A percentile compares a stretch with the other conserved stretches of the same genome.
phyloP scores from a whole-genome alignment of 2,329 filamentous ascomycete genomes.

The Blumeria hordei region DNA sequence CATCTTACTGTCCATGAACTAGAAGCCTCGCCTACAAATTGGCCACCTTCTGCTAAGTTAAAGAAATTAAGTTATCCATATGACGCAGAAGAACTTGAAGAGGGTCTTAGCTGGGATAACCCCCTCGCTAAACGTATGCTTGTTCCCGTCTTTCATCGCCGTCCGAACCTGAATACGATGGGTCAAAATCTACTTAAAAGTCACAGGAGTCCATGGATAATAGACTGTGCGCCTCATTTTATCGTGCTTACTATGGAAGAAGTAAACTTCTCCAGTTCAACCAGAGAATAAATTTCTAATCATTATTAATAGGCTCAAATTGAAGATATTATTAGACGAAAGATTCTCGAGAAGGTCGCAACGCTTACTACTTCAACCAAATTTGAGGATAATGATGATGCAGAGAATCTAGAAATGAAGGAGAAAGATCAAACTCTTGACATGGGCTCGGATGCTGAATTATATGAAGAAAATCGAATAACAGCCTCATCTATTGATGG shows the following conservation, averaged over 20 bases:
- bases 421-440: slow-evolving; percentile 37
- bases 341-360: slow-evolving; percentile 51
- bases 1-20: slow-evolving; percentile 55
- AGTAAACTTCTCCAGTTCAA: slow-evolving; percentile 17
- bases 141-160: slow-evolving; percentile 46
- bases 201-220: slow-evolving; percentile 15
- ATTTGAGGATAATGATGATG: slow-evolving; percentile 20
- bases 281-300: not conserved
- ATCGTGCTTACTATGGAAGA: slow-evolving; percentile 56
- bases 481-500: slow-evolving; percentile 60
- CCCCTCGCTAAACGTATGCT: slow-evolving; percentile 39
- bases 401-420: slow-evolving; percentile 23
- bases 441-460: slow-evolving; percentile 36
- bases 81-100: slow-evolving; percentile 19
- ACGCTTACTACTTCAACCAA: slow-evolving; percentile 50
- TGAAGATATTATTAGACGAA: slow-evolving; percentile 52
- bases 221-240: slow-evolving; percentile 30
- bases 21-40: slow-evolving; percentile 57
- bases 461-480: slow-evolving; percentile 39
- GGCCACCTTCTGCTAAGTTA: slow-evolving; percentile 23
- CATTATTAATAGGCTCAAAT: slow-evolving; percentile 19
- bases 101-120: slow-evolving; percentile 30
- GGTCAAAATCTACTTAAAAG: slow-evolving; percentile 11
- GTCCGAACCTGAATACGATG: slow-evolving; percentile 14
- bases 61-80: slow-evolving; percentile 17